Conservation (phyloP, 306 rosid species). For the Betula pendula region DNA sequence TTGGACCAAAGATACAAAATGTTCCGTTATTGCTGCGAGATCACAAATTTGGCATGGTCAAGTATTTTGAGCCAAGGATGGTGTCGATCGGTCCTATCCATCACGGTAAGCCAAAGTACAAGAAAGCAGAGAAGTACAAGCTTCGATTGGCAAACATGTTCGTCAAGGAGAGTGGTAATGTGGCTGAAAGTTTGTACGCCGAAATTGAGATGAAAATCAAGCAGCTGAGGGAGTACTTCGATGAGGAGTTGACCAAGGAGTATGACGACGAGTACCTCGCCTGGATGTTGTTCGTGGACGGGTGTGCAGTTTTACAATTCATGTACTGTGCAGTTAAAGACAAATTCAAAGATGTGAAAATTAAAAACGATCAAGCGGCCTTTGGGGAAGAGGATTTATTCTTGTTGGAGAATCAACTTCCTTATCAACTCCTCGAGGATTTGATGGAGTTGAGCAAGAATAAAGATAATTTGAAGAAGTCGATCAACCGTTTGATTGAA, state of each 20-base stretch:
- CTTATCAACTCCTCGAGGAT: conserved; percentile 8
- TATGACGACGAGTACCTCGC: conserved; percentile 2
- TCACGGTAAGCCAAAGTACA: not conserved
- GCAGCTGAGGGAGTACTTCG: conserved; percentile 13
- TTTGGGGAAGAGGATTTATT: conserved; percentile 21
- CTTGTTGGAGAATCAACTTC: conserved; percentile 38
- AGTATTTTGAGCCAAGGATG: conserved; percentile 19
- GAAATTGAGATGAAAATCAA: not conserved
- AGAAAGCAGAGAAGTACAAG: conserved; percentile 13
- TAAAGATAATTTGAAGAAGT: fast-evolving
- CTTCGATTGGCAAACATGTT: not conserved
- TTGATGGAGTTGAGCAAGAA: not conserved
- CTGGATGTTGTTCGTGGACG: conserved; percentile 28
- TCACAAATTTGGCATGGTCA: not conserved
- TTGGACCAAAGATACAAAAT: conserved; percentile 16
- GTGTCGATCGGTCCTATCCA: conserved; percentile 28
- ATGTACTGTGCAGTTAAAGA: too few relatives aligned
- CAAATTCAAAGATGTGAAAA: not conserved
- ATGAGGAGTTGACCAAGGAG: fast-evolving
- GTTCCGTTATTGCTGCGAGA: conserved; percentile 9
- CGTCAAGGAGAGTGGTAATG: too few relatives aligned
- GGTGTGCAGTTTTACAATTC: conserved; percentile 19
- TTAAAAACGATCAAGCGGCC: not conserved
- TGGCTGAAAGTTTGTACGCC: too few relatives aligned
- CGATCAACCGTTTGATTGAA: not conserved